These are phyloP conservation scores for Stereocaulon alpinum DNA, from an alignment of 495 filamentous ascomycete species.

Conservation along the genomic window DNA sequence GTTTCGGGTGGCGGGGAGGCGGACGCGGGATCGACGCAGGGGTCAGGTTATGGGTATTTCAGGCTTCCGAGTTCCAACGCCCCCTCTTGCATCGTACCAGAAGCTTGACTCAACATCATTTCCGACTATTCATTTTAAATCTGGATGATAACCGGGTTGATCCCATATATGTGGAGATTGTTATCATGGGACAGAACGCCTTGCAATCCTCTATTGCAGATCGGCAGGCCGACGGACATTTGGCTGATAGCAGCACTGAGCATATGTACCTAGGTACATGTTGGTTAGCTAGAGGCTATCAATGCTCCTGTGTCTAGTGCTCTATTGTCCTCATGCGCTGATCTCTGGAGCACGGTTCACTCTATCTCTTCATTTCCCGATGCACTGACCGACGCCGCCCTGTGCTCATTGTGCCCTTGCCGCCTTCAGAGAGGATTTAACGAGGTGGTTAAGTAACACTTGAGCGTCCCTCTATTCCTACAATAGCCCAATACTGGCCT, in stretches of 20 bases:
- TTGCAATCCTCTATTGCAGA: background rate
- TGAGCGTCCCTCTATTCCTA: background rate
- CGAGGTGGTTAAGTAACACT: background rate
- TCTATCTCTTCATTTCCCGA: too few species aligned
- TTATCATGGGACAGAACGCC: too few species aligned
- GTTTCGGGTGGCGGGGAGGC: slow-evolving; percentile 2
- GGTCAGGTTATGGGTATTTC: too few species aligned
- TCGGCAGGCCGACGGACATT: background rate
- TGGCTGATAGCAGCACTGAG: background rate
- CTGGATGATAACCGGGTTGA: background rate
- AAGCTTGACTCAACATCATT: background rate
- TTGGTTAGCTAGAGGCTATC: too few species aligned
- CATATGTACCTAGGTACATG: too few species aligned
- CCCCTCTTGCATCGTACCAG: background rate
- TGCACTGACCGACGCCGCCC: too few species aligned
- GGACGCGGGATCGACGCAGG: background rate
- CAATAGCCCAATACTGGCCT: background rate
- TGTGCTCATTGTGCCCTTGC: background rate
- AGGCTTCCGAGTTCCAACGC: background rate
- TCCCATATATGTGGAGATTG: background rate
- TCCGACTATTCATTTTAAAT: background rate
- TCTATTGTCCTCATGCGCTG: background rate
- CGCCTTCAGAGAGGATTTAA: background rate
- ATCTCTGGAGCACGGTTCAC: too few species aligned
- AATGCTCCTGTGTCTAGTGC: too few species aligned